Percentiles rank a stretch among this genome's conserved stretches.
These are phyloP conservation scores for Biscutella auriculata DNA, from an alignment of 441 rosid genomes.

Conservation along the genomic window DNA sequence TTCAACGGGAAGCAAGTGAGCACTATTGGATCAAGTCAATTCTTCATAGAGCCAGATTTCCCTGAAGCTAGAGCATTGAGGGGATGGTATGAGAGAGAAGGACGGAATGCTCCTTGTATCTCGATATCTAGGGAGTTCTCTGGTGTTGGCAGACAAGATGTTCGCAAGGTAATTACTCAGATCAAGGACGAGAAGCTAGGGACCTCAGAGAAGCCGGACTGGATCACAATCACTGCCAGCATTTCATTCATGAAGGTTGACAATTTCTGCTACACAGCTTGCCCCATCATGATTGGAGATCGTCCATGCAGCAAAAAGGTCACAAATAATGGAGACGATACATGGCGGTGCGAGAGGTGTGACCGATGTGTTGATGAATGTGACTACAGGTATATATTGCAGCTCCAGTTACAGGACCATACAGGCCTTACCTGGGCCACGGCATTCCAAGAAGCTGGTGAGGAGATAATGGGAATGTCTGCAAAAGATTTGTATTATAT, in stretches of 20 bases:
- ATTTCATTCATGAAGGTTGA: slow-evolving; percentile 55
- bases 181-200: slow-evolving; percentile 89
- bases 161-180: slow-evolving; percentile 54
- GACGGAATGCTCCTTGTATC: slow-evolving; percentile 41
- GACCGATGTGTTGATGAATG: slow-evolving; percentile 61
- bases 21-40: slow-evolving; percentile 59
- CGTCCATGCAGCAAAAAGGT: slow-evolving; percentile 80
- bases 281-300: slow-evolving; percentile 70
- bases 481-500: slow-evolving; percentile 63
- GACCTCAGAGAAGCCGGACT: slow-evolving; percentile 88
- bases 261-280: slow-evolving; percentile 86
- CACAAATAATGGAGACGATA: slow-evolving; percentile 80
- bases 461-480: slow-evolving; percentile 71
- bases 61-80: slow-evolving; percentile 50
- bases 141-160: slow-evolving; percentile 37
- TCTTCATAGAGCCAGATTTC: slow-evolving; percentile 63
- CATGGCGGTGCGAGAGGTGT: slow-evolving; percentile 79
- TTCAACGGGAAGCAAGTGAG: slow-evolving; percentile 80
- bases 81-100: slow-evolving; percentile 75
- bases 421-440: slow-evolving; percentile 84
- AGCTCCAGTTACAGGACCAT: slow-evolving; percentile 86
- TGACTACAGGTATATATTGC: slow-evolving; percentile 73
- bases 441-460: slow-evolving; percentile 77
- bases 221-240: slow-evolving; percentile 63
- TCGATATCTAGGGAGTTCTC: slow-evolving; percentile 67